Conservation (phyloP, 352 stramenopile genomes). For the Pythium aristosporum region DNA sequence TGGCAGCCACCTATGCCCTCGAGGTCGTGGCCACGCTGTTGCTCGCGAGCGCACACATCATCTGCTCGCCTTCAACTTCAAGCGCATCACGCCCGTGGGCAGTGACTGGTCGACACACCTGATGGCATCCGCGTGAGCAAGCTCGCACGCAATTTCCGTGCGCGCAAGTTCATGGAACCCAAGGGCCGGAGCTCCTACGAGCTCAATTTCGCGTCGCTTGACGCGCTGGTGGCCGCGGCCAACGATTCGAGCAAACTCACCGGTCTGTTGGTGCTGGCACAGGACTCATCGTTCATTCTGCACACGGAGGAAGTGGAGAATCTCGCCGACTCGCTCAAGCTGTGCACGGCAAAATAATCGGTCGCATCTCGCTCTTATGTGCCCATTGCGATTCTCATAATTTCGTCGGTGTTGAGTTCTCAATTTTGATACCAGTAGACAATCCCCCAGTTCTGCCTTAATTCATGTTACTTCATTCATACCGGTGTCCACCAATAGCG, state of each 20-base stretch:
- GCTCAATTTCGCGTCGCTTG: conserved; percentile 38
- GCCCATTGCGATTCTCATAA: no score
- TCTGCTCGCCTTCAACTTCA: no score
- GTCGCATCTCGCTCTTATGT: no score
- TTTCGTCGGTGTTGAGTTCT: no score
- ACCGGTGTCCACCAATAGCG: no score
- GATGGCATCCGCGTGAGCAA: conserved; percentile 39
- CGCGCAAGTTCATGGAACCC: conserved; percentile 60
- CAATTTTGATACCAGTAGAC: no score
- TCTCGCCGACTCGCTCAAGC: conserved; percentile 1
- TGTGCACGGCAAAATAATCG: neutral
- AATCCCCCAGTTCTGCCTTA: no score
- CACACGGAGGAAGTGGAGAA: conserved; percentile 6
- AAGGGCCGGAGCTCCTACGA: conserved; percentile 34
- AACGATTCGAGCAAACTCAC: neutral
- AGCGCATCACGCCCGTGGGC: no score
- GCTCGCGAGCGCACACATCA: no score
- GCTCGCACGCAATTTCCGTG: conserved; percentile 45
- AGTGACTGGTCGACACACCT: conserved; percentile 22
- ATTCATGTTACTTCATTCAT: no score
- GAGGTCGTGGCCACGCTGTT: no score
- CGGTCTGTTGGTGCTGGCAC: neutral
- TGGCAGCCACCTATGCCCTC: no score
- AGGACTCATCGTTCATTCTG: conserved; percentile 13
- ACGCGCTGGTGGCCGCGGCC: conserved; percentile 12